phyloP scores from a whole-genome alignment of 306 rosid species.

The Gastrolobium villosum region DNA sequence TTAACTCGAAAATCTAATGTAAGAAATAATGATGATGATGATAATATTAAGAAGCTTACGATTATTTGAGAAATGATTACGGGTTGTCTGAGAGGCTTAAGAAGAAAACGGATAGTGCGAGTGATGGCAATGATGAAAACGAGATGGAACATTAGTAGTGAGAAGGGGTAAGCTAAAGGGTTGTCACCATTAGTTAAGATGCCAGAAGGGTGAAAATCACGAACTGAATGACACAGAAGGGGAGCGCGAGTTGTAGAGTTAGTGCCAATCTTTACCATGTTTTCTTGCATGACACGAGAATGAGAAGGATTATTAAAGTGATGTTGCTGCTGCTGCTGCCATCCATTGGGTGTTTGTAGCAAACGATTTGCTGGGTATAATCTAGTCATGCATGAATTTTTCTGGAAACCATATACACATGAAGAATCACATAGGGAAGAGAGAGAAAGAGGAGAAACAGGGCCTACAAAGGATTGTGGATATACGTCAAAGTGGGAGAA shows the following conservation, averaged over 20 bases:
- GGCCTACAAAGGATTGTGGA: conserved; percentile 52
- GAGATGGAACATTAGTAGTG: conserved; percentile 59
- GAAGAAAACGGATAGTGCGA: conserved; percentile 58
- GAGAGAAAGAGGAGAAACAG: conserved; percentile 14
- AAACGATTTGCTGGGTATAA: conserved; percentile 44
- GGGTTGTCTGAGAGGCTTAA: conserved; percentile 83
- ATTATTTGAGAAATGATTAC: conserved; percentile 70
- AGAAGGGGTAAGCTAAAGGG: conserved; percentile 55
- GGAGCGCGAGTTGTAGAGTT: neutral
- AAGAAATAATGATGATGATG: too few species aligned
- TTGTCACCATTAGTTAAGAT: conserved; percentile 56
- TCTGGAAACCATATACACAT: conserved; percentile 23
- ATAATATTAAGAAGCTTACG: conserved; percentile 53
- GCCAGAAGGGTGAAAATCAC: neutral
- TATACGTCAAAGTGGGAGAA: conserved; percentile 65
- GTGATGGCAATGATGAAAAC: conserved; percentile 43
- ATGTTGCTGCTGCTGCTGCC: conserved; percentile 25
- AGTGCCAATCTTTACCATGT: neutral
- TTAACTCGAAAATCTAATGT: too few species aligned
- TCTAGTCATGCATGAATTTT: conserved; percentile 65
- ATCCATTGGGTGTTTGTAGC: conserved; percentile 34
- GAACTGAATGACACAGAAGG: conserved; percentile 1
- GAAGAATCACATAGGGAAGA: conserved; percentile 2
- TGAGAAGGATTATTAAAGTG: neutral
- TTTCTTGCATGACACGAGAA: neutral